These are phyloP conservation scores for Ensete glaucum DNA, from an alignment of 176 grass and related monocot species.

Conservation along the genomic window DNA sequence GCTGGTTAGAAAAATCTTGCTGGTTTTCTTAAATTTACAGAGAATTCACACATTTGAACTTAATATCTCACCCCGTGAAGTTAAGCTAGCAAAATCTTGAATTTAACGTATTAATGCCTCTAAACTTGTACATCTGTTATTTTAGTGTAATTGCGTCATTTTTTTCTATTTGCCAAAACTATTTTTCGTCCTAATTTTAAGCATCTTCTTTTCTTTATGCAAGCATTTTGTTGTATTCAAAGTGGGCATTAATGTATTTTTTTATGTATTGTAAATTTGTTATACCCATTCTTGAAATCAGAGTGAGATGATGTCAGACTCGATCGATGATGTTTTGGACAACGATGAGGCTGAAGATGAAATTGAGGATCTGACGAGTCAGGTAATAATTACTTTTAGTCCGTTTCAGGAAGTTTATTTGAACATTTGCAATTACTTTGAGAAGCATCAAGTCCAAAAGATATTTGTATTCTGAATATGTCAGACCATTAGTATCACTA, in stretches of 20 bases:
- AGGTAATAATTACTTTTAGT: conserved; percentile 30
- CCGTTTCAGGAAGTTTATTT: background rate
- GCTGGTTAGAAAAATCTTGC: background rate
- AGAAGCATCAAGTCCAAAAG: no score
- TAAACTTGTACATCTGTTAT: no score
- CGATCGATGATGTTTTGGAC: conserved; percentile 64
- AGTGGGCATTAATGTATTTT: background rate
- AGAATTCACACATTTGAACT: no score
- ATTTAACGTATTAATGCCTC: no score
- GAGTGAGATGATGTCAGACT: conserved; percentile 94
- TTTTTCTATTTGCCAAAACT: no score
- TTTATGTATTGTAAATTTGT: background rate
- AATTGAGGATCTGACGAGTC: conserved; percentile 78
- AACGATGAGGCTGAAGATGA: conserved; percentile 88
- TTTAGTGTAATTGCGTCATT: no score
- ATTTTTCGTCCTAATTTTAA: no score
- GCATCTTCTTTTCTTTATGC: background rate
- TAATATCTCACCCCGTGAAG: no score
- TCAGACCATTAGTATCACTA: background rate
- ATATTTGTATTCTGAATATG: background rate
- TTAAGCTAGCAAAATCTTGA: no score
- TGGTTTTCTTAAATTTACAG: background rate
- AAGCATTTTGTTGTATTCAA: background rate
- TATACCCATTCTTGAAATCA: conserved; percentile 17
- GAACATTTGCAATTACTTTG: no score